Percentiles rank a stretch among this genome's conserved stretches.
Evolutionary conservation across 2,329 filamentous ascomycete genomes (phyloP).

Genomic region (Pseudocercospora musae): DNA sequence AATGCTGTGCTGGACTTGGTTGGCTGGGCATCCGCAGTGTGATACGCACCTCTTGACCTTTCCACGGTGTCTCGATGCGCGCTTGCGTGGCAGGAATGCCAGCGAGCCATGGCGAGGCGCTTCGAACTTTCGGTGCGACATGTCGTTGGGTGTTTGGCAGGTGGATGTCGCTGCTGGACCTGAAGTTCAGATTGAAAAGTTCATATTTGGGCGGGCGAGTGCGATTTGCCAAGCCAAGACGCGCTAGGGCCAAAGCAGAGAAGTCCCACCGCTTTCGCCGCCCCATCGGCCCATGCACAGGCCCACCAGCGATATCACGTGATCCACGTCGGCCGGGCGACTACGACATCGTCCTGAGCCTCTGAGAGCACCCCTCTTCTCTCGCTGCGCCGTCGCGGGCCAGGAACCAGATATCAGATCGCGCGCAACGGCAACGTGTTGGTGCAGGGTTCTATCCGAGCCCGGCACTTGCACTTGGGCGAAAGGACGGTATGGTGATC

Average conservation of each 20-base stretch:
- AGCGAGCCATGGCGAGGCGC: slow-evolving; percentile 87
- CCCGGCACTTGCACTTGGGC: not conserved
- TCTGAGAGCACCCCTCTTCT: not conserved
- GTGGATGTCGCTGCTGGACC: slow-evolving; percentile 8
- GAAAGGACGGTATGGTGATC: not conserved
- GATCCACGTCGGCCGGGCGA: not conserved
- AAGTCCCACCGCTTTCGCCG: not conserved
- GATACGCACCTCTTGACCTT: slow-evolving; percentile 88
- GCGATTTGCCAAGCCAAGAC: not conserved
- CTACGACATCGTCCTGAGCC: not conserved
- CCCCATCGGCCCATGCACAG: too few species aligned
- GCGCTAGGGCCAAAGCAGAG: not conserved
- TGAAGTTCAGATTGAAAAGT: not conserved
- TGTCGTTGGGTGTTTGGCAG: slow-evolving; percentile 25
- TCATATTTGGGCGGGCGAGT: not conserved
- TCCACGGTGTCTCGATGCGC: slow-evolving; percentile 87
- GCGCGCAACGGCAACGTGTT: not conserved
- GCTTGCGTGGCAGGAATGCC: slow-evolving; percentile 65
- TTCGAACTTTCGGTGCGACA: slow-evolving; percentile 69
- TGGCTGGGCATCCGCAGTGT: not conserved
- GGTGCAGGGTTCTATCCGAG: not conserved
- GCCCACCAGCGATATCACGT: too few species aligned
- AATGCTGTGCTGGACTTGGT: not conserved
- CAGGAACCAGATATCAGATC: not conserved
- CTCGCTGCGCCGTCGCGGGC: not conserved